Conservation (phyloP, 2,329 filamentous ascomycete species). For the Exserohilum turcica region DNA sequence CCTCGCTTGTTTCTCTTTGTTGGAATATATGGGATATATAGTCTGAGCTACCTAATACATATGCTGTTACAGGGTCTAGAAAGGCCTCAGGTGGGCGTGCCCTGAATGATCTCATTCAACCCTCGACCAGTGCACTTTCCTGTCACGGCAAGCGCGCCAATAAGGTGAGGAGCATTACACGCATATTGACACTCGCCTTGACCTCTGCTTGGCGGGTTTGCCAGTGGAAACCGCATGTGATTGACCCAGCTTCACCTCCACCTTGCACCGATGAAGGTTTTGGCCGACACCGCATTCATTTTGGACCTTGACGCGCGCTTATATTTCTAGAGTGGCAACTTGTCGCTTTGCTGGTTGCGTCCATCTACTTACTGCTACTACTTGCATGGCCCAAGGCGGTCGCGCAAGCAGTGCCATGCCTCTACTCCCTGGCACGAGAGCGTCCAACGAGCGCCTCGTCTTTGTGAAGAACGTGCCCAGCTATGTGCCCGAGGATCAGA, state of each 20-base stretch:
- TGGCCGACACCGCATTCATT: constrained; percentile 1
- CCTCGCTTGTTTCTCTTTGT: no score
- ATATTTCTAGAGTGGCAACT: not conserved
- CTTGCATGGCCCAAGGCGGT: not conserved
- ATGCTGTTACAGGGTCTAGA: not conserved
- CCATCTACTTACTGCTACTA: not conserved
- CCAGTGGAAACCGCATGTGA: not conserved
- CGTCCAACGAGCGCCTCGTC: constrained; percentile 16
- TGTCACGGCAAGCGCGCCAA: not conserved
- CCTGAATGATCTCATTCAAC: not conserved
- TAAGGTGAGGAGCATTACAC: not conserved
- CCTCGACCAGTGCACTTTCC: not conserved
- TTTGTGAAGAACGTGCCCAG: constrained; percentile 31
- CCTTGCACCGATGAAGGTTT: not conserved
- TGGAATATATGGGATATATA: no score
- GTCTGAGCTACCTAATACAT: no score
- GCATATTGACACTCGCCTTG: not conserved
- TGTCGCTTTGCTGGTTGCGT: no score
- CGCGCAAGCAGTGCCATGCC: not conserved
- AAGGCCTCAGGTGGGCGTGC: not conserved
- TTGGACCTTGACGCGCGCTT: not conserved
- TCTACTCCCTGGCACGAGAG: not conserved
- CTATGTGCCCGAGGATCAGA: constrained; percentile 3
- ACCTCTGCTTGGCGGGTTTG: not conserved
- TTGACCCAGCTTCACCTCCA: not conserved